These are phyloP conservation scores for Gloeopeniophorella convolvens DNA, from an alignment of 768 basidiomycete genomes.

Conservation along the genomic window DNA sequence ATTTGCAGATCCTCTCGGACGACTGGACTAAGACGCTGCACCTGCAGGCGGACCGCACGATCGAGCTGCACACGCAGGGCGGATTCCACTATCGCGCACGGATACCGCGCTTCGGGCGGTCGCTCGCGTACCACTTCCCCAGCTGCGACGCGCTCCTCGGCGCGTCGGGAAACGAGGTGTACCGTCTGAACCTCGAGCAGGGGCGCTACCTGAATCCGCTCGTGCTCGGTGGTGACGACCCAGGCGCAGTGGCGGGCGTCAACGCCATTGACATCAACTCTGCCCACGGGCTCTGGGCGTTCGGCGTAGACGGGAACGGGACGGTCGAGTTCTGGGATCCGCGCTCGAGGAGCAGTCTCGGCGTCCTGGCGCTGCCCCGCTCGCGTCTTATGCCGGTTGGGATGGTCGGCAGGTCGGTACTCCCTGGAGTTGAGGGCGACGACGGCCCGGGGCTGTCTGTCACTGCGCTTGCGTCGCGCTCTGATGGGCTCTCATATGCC, in stretches of 20 bases:
- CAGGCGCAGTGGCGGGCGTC: conserved; percentile 67
- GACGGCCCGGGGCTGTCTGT: conserved; percentile 43
- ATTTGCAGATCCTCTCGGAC: conserved; percentile 76
- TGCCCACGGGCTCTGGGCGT: conserved; percentile 82
- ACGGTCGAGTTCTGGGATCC: conserved; percentile 97
- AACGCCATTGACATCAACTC: conserved; percentile 92
- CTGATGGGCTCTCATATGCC: conserved; percentile 89
- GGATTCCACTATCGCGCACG: conserved; percentile 90
- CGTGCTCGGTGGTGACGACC: conserved; percentile 43
- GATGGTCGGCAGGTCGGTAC: conserved; percentile 26
- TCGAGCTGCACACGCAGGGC: conserved; percentile 91
- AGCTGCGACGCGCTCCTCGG: conserved; percentile 87
- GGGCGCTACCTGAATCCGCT: conserved; percentile 88
- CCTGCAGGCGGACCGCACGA: conserved; percentile 90
- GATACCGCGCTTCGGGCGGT: conserved; percentile 90
- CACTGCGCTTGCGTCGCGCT: conserved; percentile 78
- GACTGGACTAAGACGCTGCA: conserved; percentile 99
- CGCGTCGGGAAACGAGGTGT: conserved; percentile 82
- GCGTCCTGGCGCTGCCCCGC: conserved; percentile 55
- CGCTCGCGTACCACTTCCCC: conserved; percentile 88
- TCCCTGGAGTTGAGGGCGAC: conserved; percentile 34
- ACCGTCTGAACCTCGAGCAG: conserved; percentile 91
- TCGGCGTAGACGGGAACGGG: conserved; percentile 83
- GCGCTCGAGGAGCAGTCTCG: conserved; percentile 71
- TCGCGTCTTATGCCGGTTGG: conserved; percentile 42